A percentile compares a stretch with the other conserved stretches of the same genome.
Evolutionary conservation across 2,329 filamentous ascomycete species (phyloP).

Genomic region (Drechslera avenae): DNA sequence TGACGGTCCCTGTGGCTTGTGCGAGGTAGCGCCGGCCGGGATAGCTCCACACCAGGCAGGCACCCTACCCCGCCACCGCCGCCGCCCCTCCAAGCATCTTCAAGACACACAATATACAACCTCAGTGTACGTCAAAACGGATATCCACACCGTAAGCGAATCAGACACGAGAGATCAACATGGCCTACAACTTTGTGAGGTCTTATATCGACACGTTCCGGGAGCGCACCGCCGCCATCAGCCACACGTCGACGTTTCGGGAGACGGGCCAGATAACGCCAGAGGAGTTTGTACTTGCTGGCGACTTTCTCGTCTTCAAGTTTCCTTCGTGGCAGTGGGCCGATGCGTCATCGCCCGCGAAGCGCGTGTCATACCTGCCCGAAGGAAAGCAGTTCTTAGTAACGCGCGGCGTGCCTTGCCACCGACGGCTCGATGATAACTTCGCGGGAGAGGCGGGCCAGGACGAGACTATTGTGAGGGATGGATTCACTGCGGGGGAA

Average conservation of each 20-base stretch:
- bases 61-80: conserved; percentile 6
- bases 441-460: conserved; percentile 87
- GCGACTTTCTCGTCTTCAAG: conserved; percentile 98
- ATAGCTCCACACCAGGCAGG: conserved; percentile 6
- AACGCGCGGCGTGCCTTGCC: conserved; percentile 91
- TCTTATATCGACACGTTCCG: conserved; percentile 91
- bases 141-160: neutral
- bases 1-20: conserved; percentile 10
- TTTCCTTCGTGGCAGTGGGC: conserved; percentile 99
- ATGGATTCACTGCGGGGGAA: conserved; percentile 65
- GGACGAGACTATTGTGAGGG: conserved; percentile 83
- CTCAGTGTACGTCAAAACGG: neutral
- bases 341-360: conserved; percentile 79
- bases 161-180: conserved; percentile 44
- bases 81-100: conserved; percentile 11
- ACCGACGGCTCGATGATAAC: conserved; percentile 87
- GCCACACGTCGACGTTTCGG: conserved; percentile 90
- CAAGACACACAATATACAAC: conserved; percentile 2
- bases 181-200: conserved; percentile 80
- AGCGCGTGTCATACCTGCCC: conserved; percentile 81
- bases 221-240: conserved; percentile 87
- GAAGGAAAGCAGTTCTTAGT: conserved; percentile 93
- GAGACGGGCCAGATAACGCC: conserved; percentile 94
- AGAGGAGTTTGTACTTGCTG: conserved; percentile 93
- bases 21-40: conserved; percentile 4